Conservation (phyloP, 208 protist species). For the Acanthamoeba lenticulata region DNA sequence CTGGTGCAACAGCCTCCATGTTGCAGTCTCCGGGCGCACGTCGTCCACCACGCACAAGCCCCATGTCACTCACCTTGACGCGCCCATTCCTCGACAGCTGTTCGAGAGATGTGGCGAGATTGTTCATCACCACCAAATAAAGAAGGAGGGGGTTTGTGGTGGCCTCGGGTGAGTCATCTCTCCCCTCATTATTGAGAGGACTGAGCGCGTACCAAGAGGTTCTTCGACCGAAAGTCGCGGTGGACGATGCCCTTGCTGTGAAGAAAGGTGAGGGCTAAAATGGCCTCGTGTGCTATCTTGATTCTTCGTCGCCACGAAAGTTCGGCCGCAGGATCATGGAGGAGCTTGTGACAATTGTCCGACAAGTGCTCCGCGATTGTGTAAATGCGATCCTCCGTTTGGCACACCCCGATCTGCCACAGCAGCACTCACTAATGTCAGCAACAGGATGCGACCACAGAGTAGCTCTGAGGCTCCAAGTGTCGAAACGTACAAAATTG, state of each 20-base stretch:
- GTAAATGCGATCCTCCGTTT: not conserved
- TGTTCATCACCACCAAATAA: not conserved
- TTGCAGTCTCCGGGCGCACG: not conserved
- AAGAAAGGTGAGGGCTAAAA: not conserved
- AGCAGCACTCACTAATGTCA: not conserved
- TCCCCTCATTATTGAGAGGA: not conserved
- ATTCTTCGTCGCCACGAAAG: not conserved
- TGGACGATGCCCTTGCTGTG: conserved; percentile 40
- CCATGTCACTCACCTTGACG: conserved; percentile 47
- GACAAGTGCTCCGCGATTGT: not conserved
- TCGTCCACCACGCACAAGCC: not conserved
- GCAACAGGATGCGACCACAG: not conserved
- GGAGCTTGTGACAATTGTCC: not conserved
- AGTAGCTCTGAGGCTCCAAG: not conserved
- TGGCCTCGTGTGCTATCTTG: not conserved
- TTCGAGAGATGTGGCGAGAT: not conserved
- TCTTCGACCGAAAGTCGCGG: not conserved
- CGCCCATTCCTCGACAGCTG: not conserved
- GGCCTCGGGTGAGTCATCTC: not conserved
- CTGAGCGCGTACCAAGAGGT: conserved; percentile 45
- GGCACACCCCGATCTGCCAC: not conserved
- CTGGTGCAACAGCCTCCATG: conserved; percentile 8
- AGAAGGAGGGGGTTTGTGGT: not conserved
- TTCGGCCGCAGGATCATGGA: not conserved
- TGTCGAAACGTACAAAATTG: not conserved